Percentiles rank a stretch among this genome's conserved stretches.
Evolutionary conservation across 495 filamentous ascomycete species (phyloP).

Genomic region (Trichoderma asperelloides): DNA sequence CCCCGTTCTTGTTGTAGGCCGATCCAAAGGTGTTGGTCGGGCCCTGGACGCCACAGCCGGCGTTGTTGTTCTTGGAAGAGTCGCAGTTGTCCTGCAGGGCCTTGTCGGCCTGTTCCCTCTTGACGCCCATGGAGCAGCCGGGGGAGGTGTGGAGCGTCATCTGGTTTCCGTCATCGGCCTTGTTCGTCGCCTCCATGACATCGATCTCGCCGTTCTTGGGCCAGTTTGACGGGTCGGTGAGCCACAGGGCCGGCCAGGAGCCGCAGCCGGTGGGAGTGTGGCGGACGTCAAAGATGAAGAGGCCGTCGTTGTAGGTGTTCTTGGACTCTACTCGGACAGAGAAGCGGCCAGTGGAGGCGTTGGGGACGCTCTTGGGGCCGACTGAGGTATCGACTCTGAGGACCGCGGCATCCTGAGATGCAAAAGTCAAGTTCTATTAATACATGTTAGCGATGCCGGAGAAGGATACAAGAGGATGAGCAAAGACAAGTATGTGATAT

Average conservation of each 20-base stretch:
- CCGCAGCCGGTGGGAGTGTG: slow-evolving; percentile 52
- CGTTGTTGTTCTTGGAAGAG: slow-evolving; percentile 32
- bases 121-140: slow-evolving; percentile 46
- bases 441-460: slow-evolving; percentile 10
- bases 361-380: slow-evolving; percentile 20
- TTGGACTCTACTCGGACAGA: slow-evolving; percentile 48
- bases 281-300: slow-evolving; percentile 51
- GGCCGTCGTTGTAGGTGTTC: slow-evolving; percentile 42
- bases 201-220: slow-evolving; percentile 64
- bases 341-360: slow-evolving; percentile 39
- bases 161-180: slow-evolving; percentile 38
- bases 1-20: slow-evolving; percentile 47
- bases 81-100: not conserved
- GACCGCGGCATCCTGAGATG: slow-evolving; percentile 33
- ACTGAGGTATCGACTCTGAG: slow-evolving; percentile 37
- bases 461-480: slow-evolving; percentile 21
- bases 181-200: slow-evolving; percentile 64
- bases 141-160: slow-evolving; percentile 59
- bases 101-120: slow-evolving; percentile 29
- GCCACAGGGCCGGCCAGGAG: slow-evolving; percentile 53
- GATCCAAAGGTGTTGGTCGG: slow-evolving; percentile 38
- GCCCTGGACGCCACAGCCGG: slow-evolving; percentile 43
- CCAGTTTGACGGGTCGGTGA: slow-evolving; percentile 49
- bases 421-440: slow-evolving; percentile 46
- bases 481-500: too few species aligned